Evolutionary conservation across 2,329 filamentous ascomycete species (phyloP).

Genomic region (Botryotinia convoluta): DNA sequence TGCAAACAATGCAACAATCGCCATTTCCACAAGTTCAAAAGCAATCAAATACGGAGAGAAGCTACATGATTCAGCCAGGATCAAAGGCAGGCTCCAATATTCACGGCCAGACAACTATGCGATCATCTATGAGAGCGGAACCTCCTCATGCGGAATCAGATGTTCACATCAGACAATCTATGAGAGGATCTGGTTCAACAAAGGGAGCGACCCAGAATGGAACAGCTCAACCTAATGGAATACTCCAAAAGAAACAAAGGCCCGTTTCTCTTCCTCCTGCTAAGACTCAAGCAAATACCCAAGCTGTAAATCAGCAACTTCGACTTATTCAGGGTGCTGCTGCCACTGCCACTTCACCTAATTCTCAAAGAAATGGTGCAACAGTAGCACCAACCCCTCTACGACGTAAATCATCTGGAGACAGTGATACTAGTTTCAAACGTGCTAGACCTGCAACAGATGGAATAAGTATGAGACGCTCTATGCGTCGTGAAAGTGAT

Average conservation of each 20-base stretch:
- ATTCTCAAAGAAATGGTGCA: conserved; percentile 19
- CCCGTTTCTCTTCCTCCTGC: conserved; percentile 32
- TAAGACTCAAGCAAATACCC: conserved; percentile 25
- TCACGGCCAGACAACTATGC: conserved; percentile 39
- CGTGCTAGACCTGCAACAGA: conserved; percentile 52
- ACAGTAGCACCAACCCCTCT: conserved; percentile 38
- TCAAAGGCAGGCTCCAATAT: conserved; percentile 35
- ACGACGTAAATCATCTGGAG: conserved; percentile 58
- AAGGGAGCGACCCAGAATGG: conserved; percentile 30
- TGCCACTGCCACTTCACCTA: conserved; percentile 24
- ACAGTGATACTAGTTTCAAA: conserved; percentile 80
- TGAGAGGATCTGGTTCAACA: conserved; percentile 31
- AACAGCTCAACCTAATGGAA: conserved; percentile 31
- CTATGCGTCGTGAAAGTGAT: conserved; percentile 58
- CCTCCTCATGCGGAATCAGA: conserved; percentile 28
- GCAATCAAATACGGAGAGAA: conserved; percentile 30
- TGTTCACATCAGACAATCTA: conserved; percentile 36
- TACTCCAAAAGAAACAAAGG: conserved; percentile 40
- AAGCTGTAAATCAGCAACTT: conserved; percentile 28
- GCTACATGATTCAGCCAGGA: conserved; percentile 44
- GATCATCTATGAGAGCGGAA: conserved; percentile 48
- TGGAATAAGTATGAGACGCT: conserved; percentile 64
- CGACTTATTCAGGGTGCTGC: conserved; percentile 29
- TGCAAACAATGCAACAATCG: neutral
- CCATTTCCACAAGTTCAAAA: conserved; percentile 24